These are phyloP conservation scores for Fomitiporia mediterranea DNA, from an alignment of 1,284 basidiomycete genomes.

Conservation along the genomic window DNA sequence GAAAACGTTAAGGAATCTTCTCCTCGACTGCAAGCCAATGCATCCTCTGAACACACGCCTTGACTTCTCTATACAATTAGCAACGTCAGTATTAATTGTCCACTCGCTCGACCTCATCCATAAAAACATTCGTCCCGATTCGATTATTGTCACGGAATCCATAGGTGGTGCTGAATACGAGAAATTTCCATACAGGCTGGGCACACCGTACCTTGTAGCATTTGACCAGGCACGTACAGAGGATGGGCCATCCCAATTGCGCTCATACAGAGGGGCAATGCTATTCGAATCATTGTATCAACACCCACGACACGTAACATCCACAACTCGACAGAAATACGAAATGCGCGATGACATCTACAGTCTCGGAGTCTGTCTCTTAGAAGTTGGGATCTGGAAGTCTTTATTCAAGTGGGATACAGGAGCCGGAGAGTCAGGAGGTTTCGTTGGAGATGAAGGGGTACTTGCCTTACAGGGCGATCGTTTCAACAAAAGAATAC, in stretches of 20 bases:
- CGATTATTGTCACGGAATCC: background rate
- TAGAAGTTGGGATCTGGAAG: slow-evolving; percentile 17
- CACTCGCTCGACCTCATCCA: slow-evolving; percentile 9
- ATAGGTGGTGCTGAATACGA: background rate
- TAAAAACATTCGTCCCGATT: slow-evolving; percentile 12
- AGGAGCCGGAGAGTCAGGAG: background rate
- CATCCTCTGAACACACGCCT: background rate
- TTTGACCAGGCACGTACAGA: background rate
- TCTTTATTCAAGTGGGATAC: slow-evolving; percentile 5
- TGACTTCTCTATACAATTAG: background rate
- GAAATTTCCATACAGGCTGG: background rate
- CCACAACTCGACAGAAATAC: background rate
- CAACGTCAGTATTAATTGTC: slow-evolving; percentile 3
- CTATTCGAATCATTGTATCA: background rate
- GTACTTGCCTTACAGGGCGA: background rate
- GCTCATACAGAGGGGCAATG: background rate
- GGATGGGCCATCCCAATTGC: background rate
- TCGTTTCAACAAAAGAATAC: background rate
- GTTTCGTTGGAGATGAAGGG: background rate
- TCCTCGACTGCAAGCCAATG: background rate
- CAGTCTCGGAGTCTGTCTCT: slow-evolving; percentile 15
- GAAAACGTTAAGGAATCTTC: background rate
- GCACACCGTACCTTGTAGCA: slow-evolving; percentile 1
- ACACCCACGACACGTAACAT: slow-evolving; percentile 2
- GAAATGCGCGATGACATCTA: slow-evolving; percentile 18